phyloP scores from a whole-genome alignment of 129 eudicot genomes.

The Flaveria sonorensis region DNA sequence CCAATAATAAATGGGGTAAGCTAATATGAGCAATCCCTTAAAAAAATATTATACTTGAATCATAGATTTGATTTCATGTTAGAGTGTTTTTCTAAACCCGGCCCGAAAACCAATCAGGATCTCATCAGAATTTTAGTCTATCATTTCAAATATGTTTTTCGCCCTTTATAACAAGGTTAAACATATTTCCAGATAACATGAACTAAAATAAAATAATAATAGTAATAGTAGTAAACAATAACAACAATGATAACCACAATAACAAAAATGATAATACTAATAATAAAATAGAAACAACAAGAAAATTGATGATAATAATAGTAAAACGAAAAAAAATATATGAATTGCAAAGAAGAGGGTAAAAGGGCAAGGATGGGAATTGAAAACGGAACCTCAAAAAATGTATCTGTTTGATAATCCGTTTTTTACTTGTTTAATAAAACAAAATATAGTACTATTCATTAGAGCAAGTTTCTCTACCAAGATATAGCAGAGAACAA shows the following conservation, averaged over 20 bases:
- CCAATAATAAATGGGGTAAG: neutral
- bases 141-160: neutral
- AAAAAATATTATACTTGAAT: neutral
- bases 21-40: neutral
- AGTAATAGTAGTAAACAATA: neutral
- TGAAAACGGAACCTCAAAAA: neutral
- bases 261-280: neutral
- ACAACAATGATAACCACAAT: neutral
- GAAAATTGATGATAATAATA: neutral
- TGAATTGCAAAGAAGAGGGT: neutral
- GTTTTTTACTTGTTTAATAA: neutral
- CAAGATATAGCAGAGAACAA: neutral
- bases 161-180: neutral
- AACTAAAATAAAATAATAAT: neutral
- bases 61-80: neutral
- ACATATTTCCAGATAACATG: neutral
- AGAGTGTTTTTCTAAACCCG: neutral
- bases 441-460: neutral
- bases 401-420: neutral
- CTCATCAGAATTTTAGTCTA: neutral
- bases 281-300: no score
- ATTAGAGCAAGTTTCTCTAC: neutral
- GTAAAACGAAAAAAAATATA: neutral
- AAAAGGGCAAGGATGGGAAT: slow-evolving; percentile 6
- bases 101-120: neutral